Percentiles rank a stretch among this genome's conserved stretches.
Evolutionary conservation across 2,329 filamentous ascomycete species (phyloP).

Genomic region (Xylariaceae sp.): DNA sequence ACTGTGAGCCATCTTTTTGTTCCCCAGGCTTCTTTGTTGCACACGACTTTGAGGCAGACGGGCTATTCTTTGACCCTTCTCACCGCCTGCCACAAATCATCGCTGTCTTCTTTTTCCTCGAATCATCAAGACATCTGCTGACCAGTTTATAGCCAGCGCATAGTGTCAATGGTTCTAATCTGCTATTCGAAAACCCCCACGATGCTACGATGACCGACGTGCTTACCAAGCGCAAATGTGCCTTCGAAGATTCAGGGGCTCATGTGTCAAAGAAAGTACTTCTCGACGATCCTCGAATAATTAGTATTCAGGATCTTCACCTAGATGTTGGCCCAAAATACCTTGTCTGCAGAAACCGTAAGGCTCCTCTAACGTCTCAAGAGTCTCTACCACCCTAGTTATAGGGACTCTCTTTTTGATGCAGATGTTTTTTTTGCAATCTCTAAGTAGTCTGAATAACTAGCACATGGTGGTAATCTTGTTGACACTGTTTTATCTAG

Average conservation of each 20-base stretch:
- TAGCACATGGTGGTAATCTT: conserved; percentile 30
- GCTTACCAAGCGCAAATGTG: conserved; percentile 58
- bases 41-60: neutral
- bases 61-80: neutral
- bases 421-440: conserved; percentile 14
- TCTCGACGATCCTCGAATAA: conserved; percentile 51
- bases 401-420: conserved; percentile 16
- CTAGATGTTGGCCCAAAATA: conserved; percentile 62
- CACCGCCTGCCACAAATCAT: neutral
- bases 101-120: neutral
- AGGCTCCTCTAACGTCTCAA: conserved; percentile 46
- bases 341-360: conserved; percentile 61
- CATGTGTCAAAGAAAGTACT: conserved; percentile 57
- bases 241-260: conserved; percentile 50
- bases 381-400: conserved; percentile 29
- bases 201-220: conserved; percentile 45
- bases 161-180: conserved; percentile 28
- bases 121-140: conserved; percentile 6
- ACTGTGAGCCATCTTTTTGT: conserved; percentile 34
- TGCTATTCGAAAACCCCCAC: conserved; percentile 36
- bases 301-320: conserved; percentile 60
- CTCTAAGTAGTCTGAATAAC: conserved; percentile 14
- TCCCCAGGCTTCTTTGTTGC: neutral
- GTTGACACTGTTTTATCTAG: conserved; percentile 46
- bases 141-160: conserved; percentile 26